These are phyloP conservation scores for Hypericum perforatum DNA, from an alignment of 345 rosid genomes.

Conservation along the genomic window DNA sequence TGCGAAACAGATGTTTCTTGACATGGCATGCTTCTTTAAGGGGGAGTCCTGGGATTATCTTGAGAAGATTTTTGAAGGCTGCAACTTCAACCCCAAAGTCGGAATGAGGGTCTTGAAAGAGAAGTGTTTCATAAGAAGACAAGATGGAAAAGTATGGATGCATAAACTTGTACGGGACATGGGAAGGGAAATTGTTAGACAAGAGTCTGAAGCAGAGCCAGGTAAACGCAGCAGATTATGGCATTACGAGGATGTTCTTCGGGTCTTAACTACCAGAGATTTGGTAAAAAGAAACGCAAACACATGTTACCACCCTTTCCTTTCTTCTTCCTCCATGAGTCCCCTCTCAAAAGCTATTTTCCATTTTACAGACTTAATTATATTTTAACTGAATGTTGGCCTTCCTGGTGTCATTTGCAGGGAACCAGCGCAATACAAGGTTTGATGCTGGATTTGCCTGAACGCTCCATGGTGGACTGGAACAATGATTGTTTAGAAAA, in stretches of 20 bases:
- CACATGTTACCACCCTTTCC: too few species aligned
- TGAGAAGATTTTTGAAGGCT: conserved; percentile 2
- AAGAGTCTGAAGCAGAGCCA: not conserved
- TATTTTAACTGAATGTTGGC: too few species aligned
- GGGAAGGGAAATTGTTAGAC: conserved; percentile 22
- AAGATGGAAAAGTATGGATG: conserved; percentile 14
- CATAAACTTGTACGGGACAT: conserved; percentile 23
- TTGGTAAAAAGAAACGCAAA: too few species aligned
- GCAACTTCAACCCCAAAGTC: not conserved
- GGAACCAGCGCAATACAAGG: too few species aligned
- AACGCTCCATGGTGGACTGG: too few species aligned
- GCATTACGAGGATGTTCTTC: conserved; percentile 8
- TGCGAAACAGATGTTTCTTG: not conserved
- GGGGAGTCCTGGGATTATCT: not conserved
- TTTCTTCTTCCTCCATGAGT: too few species aligned
- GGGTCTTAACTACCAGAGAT: too few species aligned
- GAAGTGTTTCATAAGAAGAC: not conserved
- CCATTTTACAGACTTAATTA: too few species aligned
- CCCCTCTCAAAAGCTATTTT: too few species aligned
- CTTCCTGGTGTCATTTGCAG: too few species aligned
- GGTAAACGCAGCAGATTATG: conserved; percentile 18
- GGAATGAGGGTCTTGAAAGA: conserved; percentile 1
- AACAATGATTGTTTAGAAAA: too few species aligned
- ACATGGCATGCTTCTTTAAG: conserved; percentile 5
- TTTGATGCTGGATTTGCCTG: too few species aligned